Conservation (phyloP, 768 basidiomycete genomes). For the Boletus subparvulus region DNA sequence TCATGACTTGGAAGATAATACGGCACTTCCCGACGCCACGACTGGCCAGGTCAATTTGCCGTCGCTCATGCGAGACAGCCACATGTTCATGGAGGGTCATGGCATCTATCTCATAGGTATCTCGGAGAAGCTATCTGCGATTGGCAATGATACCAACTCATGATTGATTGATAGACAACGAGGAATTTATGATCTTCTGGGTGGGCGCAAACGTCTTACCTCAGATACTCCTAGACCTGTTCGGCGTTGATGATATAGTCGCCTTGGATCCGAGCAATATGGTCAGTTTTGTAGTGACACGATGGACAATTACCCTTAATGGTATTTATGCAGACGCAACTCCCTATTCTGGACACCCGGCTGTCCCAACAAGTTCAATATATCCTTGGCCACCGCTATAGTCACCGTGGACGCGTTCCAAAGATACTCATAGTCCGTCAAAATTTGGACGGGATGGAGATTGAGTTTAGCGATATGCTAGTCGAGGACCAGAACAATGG, state of each 20-base stretch:
- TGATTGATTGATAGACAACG: constrained; percentile 63
- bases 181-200: constrained; percentile 87
- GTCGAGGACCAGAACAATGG: constrained; percentile 97
- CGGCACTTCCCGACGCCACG: constrained; percentile 63
- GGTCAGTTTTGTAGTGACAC: constrained; percentile 42
- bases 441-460: constrained; percentile 87
- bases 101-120: constrained; percentile 93
- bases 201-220: constrained; percentile 81
- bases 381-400: constrained; percentile 68
- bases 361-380: constrained; percentile 85
- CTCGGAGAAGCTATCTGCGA: constrained; percentile 21
- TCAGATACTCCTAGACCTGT: constrained; percentile 77
- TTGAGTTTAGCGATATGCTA: constrained; percentile 96
- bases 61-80: constrained; percentile 74
- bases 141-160: constrained; percentile 15
- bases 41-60: constrained; percentile 67
- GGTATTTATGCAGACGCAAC: constrained; percentile 48
- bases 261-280: constrained; percentile 59
- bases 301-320: neutral
- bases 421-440: constrained; percentile 83
- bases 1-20: constrained; percentile 74
- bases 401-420: constrained; percentile 51
- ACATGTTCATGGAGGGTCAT: constrained; percentile 84
- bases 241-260: constrained; percentile 78
- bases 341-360: constrained; percentile 70